These are phyloP conservation scores for Polymyxa betae DNA, from an alignment of 208 protist genomes.

Conservation along the genomic window DNA sequence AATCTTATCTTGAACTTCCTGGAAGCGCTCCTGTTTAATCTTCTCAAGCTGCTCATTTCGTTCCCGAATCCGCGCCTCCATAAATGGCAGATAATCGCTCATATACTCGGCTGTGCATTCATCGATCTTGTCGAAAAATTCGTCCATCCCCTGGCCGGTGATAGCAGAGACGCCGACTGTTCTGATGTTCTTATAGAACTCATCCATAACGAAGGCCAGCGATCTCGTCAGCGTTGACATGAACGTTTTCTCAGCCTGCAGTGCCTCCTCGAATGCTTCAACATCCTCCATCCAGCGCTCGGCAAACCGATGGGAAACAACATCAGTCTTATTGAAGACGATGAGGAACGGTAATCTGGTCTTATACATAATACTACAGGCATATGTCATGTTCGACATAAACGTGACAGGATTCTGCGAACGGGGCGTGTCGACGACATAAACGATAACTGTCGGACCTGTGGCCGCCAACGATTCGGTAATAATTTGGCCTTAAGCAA, in stretches of 20 bases:
- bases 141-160: conserved; percentile 84
- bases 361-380: conserved; percentile 96
- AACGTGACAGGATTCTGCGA: conserved; percentile 92
- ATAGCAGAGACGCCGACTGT: conserved; percentile 88
- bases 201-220: conserved; percentile 92
- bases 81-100: conserved; percentile 7
- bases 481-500: conserved; percentile 83
- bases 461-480: conserved; percentile 87
- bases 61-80: conserved; percentile 25
- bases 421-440: conserved; percentile 94
- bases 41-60: background rate
- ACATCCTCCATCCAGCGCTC: conserved; percentile 91
- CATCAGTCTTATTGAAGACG: conserved; percentile 96
- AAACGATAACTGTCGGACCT: conserved; percentile 91
- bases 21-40: background rate
- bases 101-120: conserved; percentile 77
- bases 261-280: conserved; percentile 78
- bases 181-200: conserved; percentile 90
- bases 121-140: conserved; percentile 81
- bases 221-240: conserved; percentile 85
- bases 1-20: background rate
- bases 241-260: conserved; percentile 76
- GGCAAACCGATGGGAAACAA: conserved; percentile 81
- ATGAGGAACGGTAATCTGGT: conserved; percentile 93
- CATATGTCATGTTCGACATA: conserved; percentile 98